Conservation (phyloP, 2,329 filamentous ascomycete genomes). For the Penicillium sp. region DNA sequence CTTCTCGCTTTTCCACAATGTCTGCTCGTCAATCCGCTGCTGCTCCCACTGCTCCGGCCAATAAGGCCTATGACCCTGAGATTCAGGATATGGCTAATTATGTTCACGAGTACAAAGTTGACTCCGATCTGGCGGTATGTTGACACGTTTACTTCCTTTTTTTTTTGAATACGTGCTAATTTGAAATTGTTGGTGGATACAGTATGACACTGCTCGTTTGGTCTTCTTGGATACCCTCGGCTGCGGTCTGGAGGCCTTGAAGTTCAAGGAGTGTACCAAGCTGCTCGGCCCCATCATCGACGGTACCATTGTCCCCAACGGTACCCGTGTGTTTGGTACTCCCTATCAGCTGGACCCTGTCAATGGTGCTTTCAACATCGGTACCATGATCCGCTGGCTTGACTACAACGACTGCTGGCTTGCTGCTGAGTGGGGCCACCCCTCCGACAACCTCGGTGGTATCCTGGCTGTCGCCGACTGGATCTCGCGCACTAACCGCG, state of each 20-base stretch:
- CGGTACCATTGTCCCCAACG: constrained; percentile 86
- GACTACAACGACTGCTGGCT: constrained; percentile 99
- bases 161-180: constrained; percentile 1
- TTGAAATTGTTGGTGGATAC: not conserved
- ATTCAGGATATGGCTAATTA: constrained; percentile 94
- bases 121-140: constrained; percentile 87
- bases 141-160: not conserved
- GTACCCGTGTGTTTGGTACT: constrained; percentile 84
- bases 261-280: constrained; percentile 94
- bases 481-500: constrained; percentile 90
- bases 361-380: constrained; percentile 97
- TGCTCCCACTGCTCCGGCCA: constrained; percentile 32
- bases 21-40: constrained; percentile 35
- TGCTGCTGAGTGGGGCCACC: constrained; percentile 97
- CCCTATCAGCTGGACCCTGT: constrained; percentile 92
- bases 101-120: constrained; percentile 84
- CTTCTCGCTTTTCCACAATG: constrained; percentile 43
- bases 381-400: constrained; percentile 97
- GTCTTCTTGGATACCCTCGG: constrained; percentile 96
- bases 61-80: constrained; percentile 75
- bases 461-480: constrained; percentile 97
- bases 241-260: constrained; percentile 90
- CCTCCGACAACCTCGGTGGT: constrained; percentile 94
- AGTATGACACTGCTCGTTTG: constrained; percentile 89
- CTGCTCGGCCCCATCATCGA: constrained; percentile 87